Evolutionary conservation across 2,329 filamentous ascomycete genomes (phyloP), one percentile per base, ranked within the genome.

Genomic region (Corynespora cassiicola): DNA sequence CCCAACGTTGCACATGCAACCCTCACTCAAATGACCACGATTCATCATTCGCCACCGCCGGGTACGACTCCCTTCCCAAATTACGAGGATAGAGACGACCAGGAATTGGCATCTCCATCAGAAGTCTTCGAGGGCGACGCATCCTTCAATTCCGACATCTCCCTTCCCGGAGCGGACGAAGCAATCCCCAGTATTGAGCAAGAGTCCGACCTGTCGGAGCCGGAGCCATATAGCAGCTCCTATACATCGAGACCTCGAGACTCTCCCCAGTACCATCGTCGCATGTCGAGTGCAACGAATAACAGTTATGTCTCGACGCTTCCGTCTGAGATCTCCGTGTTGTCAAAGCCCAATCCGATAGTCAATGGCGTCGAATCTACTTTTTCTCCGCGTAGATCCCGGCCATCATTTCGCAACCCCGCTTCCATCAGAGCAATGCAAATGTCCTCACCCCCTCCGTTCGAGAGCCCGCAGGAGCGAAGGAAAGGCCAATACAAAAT

Each of bases 391-490:
- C 76, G 77, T 6, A 80, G 79, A 6, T 76, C 78, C 7, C 78
- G 86, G 3, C 80, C 83, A 5, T 78, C 81, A 1, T 89, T 90
- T 61, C 77, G 85, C 31, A 86, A 85, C 9, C 81, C 86, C 0
- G 86, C 85, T 2, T 84, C 82, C 9, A 80, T 88, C 6, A 81
- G 82, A 32, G 83, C 84, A 1, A 77, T 88, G 69, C 86, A 89
- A 50, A 86, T 89, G 82, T 78, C 79, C 2, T 87, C 85, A 0
- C 85, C 65, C 6, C 58, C 54, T 14, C 62, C 61, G n/a, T 58
- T 57, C 39, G 61, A 66, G 32, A 52, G 47, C 25, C 57, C 60
- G 5, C 57, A 59, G 11, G 63, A 61, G 33, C 54, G 61, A 20
- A 31, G 58, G 21, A 66, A 64, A 45, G 58, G 51, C 4, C 44